Base-by-base conservation (phyloP, 2,329 filamentous ascomycete genomes). In the Exophiala sp. region DNA sequence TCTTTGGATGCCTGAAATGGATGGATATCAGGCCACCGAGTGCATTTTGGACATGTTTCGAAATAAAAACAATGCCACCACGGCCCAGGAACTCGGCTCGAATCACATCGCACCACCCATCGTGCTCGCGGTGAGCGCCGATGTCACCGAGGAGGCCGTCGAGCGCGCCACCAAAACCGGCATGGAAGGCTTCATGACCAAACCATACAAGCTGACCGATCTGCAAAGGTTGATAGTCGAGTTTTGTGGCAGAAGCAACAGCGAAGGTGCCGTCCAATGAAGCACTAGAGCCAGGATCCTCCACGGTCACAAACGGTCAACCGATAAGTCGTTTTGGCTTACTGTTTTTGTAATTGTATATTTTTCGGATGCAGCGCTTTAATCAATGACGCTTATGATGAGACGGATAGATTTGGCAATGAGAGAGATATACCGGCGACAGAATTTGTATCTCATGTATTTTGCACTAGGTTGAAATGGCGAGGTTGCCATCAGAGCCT, bases 401-500 rank as follows among this genome's bases (percentile, higher is more conserved):
- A 45, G 21, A 52, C 43, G 44, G 40, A 14, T 48, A 43, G 39
- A 50, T 16, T 21, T 21, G 46, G 42, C 50, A 24, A 46, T n/a
- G 43, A 10, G 11, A 32, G 29, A 9, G 3, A 32, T 7, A 91
- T 77, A 55, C 91, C 79, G 65, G 93, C 88, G 59, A 81, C 87
- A 52, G 91, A 83, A 65, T 93, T 10, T 86, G 56, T 93, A 76
- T 86, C 55, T 93, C 76, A 67, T 88, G 93, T 8, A 82, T 80
- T 51, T 82, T 82, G 66, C 75, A 82, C 56, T 81, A 81, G 79
- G 82, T 82, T 16, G 78, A 76, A 21, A 82, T 63, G 47, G n/a
- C n/a, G n/a, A n/a, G n/a, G n/a, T n/a, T n/a, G n/a, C n/a, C n/a
- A n/a, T n/a, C n/a, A n/a, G n/a, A n/a, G n/a, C n/a, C n/a, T n/a